Conservation (phyloP, 768 basidiomycete genomes). For the Termitomyces sp. region DNA sequence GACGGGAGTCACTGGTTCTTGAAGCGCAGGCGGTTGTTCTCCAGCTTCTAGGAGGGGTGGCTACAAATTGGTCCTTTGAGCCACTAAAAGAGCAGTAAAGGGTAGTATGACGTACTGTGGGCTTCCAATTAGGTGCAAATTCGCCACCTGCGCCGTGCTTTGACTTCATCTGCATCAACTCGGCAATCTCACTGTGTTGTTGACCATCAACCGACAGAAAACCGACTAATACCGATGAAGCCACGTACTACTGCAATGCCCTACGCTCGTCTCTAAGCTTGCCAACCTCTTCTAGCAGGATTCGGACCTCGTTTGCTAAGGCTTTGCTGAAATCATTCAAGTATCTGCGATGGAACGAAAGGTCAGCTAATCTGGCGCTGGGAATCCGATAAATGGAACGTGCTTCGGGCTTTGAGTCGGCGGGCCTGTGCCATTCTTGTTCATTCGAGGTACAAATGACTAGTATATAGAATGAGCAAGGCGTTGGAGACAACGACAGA, state of each 20-base stretch:
- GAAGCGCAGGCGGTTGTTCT: conserved; percentile 24
- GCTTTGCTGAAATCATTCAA: conserved; percentile 84
- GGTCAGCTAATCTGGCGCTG: background rate
- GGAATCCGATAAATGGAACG: background rate
- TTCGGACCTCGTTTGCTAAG: conserved; percentile 77
- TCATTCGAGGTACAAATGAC: background rate
- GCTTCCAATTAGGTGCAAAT: conserved; percentile 75
- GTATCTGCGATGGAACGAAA: conserved; percentile 39
- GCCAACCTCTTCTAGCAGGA: conserved; percentile 78
- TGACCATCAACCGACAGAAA: too few species aligned
- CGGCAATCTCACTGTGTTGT: conserved; percentile 69
- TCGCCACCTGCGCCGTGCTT: conserved; percentile 82
- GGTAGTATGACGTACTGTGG: conserved; percentile 39
- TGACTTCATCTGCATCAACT: conserved; percentile 78
- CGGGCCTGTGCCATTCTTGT: conserved; percentile 17
- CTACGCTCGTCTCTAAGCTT: conserved; percentile 75
- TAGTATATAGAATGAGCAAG: too few species aligned
- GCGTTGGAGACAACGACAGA: too few species aligned
- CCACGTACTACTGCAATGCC: conserved; percentile 67
- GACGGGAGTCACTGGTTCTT: conserved; percentile 36
- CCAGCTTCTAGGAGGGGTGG: conserved; percentile 28
- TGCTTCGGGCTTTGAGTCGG: conserved; percentile 13
- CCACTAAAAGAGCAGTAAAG: background rate
- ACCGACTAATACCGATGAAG: too few species aligned
- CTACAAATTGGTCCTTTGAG: background rate